Evolutionary conservation across 2,329 filamentous ascomycete species (phyloP).

Genomic region (Lasiodiplodia theobromae): DNA sequence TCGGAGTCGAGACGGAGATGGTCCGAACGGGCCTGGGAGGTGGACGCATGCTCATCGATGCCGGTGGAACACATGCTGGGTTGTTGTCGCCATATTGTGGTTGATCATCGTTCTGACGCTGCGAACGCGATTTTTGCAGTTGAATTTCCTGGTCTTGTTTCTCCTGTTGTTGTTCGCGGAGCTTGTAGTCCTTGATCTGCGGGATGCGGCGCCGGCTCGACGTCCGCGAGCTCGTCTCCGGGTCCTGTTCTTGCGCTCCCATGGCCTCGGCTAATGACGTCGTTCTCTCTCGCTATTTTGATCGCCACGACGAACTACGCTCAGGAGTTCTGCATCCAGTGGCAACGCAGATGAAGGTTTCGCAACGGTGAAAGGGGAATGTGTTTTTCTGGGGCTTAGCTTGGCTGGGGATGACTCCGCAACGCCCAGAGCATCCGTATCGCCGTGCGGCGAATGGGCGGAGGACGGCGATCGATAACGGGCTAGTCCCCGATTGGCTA

Average conservation of each 20-base stretch:
- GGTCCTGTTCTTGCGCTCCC: conserved; percentile 18
- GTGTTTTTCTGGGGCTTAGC: not conserved
- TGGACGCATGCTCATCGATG: conserved; percentile 12
- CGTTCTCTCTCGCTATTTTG: not conserved
- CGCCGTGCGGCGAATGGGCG: conserved; percentile 15
- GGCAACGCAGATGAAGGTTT: not conserved
- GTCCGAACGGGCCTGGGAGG: not conserved
- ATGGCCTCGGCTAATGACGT: conserved; percentile 1
- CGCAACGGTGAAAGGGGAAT: not conserved
- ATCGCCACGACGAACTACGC: not conserved
- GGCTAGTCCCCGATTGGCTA: not conserved
- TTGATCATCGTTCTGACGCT: not conserved
- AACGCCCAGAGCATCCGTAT: conserved; percentile 18
- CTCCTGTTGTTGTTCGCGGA: not conserved
- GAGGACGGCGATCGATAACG: not conserved
- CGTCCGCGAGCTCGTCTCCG: conserved; percentile 15
- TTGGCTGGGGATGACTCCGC: conserved; percentile 5
- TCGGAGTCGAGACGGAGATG: conserved; percentile 1
- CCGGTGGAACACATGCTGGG: conserved; percentile 22
- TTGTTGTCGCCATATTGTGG: conserved; percentile 15
- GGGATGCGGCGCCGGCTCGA: conserved; percentile 18
- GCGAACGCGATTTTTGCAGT: not conserved
- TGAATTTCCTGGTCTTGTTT: not conserved
- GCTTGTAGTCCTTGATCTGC: conserved; percentile 9
- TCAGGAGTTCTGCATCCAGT: not conserved